Percentiles rank a stretch among this genome's conserved stretches.
phyloP scores from a whole-genome alignment of 306 rosid species.

The Prosopis cineraria region DNA sequence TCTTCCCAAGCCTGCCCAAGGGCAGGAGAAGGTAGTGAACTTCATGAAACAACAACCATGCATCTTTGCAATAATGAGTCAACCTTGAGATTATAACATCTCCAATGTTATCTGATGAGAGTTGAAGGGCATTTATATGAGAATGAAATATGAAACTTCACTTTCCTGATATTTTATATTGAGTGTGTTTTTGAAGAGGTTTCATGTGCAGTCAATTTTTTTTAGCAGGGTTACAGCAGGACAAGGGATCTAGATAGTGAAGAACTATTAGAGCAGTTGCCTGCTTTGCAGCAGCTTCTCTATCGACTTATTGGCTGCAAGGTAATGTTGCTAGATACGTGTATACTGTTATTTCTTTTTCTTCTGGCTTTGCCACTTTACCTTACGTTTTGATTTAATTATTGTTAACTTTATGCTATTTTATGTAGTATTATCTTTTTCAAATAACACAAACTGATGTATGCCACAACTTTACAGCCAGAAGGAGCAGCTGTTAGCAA shows the following conservation, averaged over 20 bases:
- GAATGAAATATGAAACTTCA: background rate
- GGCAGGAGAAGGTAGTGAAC: conserved; percentile 77
- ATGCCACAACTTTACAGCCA: conserved; percentile 66
- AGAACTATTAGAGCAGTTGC: conserved; percentile 91
- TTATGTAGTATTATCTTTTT: conserved; percentile 16
- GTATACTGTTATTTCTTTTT: conserved; percentile 4
- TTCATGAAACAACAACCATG: conserved; percentile 7
- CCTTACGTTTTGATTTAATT: background rate
- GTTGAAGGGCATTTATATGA: background rate
- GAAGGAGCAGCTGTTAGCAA: conserved; percentile 93
- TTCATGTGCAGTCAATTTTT: conserved; percentile 31
- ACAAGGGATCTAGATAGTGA: conserved; percentile 97
- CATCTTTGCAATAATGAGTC: conserved; percentile 1
- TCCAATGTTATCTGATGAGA: conserved; percentile 13
- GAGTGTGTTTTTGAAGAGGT: background rate
- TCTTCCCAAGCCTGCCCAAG: conserved; percentile 85
- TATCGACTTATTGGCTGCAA: conserved; percentile 90
- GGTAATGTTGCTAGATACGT: conserved; percentile 49
- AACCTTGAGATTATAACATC: conserved; percentile 12
- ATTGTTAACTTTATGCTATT: background rate
- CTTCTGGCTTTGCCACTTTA: background rate
- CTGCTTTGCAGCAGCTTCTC: conserved; percentile 91
- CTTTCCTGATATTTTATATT: background rate
- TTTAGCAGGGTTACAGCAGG: conserved; percentile 85
- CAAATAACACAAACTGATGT: conserved; percentile 30